phyloP scores from a whole-genome alignment of 2,329 filamentous ascomycete species.

The Triangularia verruculosa region DNA sequence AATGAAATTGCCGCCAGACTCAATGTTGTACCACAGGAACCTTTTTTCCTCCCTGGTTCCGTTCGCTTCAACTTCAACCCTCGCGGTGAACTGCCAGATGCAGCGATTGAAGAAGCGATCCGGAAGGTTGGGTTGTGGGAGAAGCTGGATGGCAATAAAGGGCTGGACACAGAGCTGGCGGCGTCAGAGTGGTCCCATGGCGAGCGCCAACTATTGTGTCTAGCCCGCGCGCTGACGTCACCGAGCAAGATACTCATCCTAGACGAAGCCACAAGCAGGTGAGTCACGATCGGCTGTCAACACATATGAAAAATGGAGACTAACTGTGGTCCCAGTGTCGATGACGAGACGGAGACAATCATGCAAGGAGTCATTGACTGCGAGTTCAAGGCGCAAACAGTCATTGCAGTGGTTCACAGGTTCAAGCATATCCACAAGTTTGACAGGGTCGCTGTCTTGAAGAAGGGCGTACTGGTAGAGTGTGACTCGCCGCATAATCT shows the following conservation, averaged over 20 bases:
- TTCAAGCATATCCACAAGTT: not conserved
- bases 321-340: no score
- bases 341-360: not conserved
- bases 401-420: constrained; percentile 1
- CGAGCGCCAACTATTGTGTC: constrained; percentile 14
- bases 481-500: not conserved
- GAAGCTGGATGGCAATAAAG: not conserved
- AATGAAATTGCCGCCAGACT: not conserved
- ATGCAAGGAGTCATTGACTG: not conserved
- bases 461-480: not conserved
- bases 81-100: not conserved
- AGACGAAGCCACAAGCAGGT: constrained; percentile 22
- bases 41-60: constrained; percentile 16
- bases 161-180: constrained; percentile 10
- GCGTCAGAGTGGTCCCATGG: constrained; percentile 11
- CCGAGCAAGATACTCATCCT: constrained; percentile 11
- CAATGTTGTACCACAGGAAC: constrained; percentile 15
- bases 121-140: constrained; percentile 13
- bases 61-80: constrained; percentile 18
- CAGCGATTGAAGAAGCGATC: not conserved
- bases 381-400: not conserved
- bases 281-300: no score
- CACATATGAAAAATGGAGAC: no score
- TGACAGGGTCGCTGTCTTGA: constrained; percentile 1
- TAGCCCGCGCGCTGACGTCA: constrained; percentile 16